Base-by-base conservation (phyloP, 2,329 filamentous ascomycete species). In the Blastomyces parvus region DNA sequence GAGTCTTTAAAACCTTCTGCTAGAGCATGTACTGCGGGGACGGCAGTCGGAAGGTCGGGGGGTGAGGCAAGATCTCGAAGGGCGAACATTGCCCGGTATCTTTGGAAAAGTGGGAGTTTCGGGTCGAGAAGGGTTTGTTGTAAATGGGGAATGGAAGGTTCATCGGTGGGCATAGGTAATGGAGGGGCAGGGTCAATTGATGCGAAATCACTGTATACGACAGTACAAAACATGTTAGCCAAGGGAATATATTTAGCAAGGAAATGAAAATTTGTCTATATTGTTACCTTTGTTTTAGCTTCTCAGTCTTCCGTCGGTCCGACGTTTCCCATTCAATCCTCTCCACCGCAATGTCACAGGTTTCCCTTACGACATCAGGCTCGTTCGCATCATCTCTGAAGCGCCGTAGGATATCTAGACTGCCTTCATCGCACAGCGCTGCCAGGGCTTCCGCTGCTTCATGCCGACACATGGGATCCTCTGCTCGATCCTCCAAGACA, bases 31-130 rank as follows among this genome's bases (percentile, higher is more conserved):
- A 99, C 84, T 22, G 94, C 93, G n/a, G 90, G 88, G 19, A 91
- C 84, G 7, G 93, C 92, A 1, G 92, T 96, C 1, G 91, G 89
- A 53, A 95, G 86, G 72, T 96, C 89, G 11, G 93, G 92, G 19
- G 94, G 94, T 3, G 92, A 97, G 27, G 92, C 91, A 61, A 99
- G 86, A 76, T 99, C 94, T 72, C 94, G 88, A 61, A 99, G 86
- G 64, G 91, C 90, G 74, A 99, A 99, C 94, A 99, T 99, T 74
- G 94, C 93, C 71, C 94, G 87, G 79, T 99, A 99, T 74, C 94
- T 87, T 73, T 91, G 81, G 81, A 99, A 99, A 14, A 99, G 84
- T 30, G 91, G 90, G 59, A 87, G 79, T 5, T 80, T 83, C 6
- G 88, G 87, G 76, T 97, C 88, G 76, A 97, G 86, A 62, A 99